Evolutionary conservation across 2,329 filamentous ascomycete genomes (phyloP).

Genomic region (Tolypocladium guangdongense): DNA sequence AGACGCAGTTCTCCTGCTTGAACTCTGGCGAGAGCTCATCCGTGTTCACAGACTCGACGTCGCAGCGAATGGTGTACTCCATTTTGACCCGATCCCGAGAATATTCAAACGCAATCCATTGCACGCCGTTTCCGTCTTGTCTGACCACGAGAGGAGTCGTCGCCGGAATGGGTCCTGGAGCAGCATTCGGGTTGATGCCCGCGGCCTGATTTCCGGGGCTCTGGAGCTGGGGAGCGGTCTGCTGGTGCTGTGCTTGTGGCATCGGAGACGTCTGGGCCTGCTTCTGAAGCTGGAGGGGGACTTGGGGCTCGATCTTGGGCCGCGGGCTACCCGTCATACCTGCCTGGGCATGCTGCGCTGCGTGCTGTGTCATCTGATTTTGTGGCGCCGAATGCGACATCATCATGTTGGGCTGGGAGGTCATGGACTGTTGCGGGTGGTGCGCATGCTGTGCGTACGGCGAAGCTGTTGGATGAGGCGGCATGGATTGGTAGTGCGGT

Average conservation of each 20-base stretch:
- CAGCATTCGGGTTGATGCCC: slow-evolving; percentile 76
- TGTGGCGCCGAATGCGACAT: slow-evolving; percentile 50
- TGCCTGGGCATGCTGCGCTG: slow-evolving; percentile 40
- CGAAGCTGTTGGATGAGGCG: slow-evolving; percentile 47
- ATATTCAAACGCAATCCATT: slow-evolving; percentile 99
- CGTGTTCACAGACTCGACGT: slow-evolving; percentile 92
- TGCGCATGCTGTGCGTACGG: slow-evolving; percentile 50
- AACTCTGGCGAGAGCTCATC: slow-evolving; percentile 78
- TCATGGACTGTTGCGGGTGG: slow-evolving; percentile 43
- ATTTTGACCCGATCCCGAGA: slow-evolving; percentile 96
- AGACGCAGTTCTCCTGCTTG: slow-evolving; percentile 97
- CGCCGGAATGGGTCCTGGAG: slow-evolving; percentile 90
- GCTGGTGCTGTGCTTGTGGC: slow-evolving; percentile 24
- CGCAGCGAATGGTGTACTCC: slow-evolving; percentile 97
- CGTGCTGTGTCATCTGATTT: slow-evolving; percentile 48
- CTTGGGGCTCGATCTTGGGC: slow-evolving; percentile 52
- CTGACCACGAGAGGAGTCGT: slow-evolving; percentile 90
- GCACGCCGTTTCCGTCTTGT: slow-evolving; percentile 91
- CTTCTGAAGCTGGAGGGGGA: slow-evolving; percentile 51
- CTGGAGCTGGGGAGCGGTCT: slow-evolving; percentile 26
- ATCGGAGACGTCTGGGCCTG: slow-evolving; percentile 31
- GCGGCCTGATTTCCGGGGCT: slow-evolving; percentile 24
- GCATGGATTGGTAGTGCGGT: slow-evolving; percentile 55
- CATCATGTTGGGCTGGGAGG: slow-evolving; percentile 55
- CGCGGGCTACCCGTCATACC: slow-evolving; percentile 52